Percentiles rank a stretch among this genome's conserved stretches.
Conservation (phyloP, 1,284 basidiomycete species). For the Microbotryum lychnidis-dioicae region DNA sequence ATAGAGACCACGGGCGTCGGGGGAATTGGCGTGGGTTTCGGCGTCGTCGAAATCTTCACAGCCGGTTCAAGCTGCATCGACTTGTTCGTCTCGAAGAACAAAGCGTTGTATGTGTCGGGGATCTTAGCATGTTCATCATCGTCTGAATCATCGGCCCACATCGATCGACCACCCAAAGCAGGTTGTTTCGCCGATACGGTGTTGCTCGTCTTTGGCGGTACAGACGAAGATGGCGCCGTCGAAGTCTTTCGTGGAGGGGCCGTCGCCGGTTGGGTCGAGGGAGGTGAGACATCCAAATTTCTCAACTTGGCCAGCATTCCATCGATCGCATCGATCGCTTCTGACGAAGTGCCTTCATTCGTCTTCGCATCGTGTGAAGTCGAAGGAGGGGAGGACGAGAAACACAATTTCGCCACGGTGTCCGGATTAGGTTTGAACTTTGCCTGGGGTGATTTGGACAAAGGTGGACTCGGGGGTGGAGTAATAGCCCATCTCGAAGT, state of each 20-base stretch:
- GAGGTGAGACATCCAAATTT: background rate
- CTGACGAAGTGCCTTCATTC: background rate
- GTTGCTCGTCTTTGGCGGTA: background rate
- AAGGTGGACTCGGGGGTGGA: too few species aligned
- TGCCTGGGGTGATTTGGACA: too few species aligned
- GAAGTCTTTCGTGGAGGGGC: background rate
- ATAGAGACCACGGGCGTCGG: background rate
- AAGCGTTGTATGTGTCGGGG: background rate
- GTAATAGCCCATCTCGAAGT: too few species aligned
- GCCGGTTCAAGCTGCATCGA: background rate
- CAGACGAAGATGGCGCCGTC: background rate
- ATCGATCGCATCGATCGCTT: conserved; percentile 13
- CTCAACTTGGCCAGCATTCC: conserved; percentile 11
- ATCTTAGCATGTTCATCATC: conserved; percentile 6
- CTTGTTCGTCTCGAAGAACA: background rate
- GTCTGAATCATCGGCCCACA: conserved; percentile 17
- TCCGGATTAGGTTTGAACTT: too few species aligned
- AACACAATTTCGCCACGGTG: too few species aligned
- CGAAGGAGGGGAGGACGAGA: too few species aligned
- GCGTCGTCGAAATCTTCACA: too few species aligned
- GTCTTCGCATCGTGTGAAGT: too few species aligned
- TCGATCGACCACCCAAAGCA: conserved; percentile 9
- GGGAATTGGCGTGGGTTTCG: too few species aligned
- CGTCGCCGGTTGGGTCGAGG: background rate
- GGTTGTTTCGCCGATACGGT: conserved; percentile 1